Evolutionary conservation across 106 monocot genomes (phyloP), one percentile per base, ranked within the genome.

Genomic region (Platanthera zijinensis): DNA sequence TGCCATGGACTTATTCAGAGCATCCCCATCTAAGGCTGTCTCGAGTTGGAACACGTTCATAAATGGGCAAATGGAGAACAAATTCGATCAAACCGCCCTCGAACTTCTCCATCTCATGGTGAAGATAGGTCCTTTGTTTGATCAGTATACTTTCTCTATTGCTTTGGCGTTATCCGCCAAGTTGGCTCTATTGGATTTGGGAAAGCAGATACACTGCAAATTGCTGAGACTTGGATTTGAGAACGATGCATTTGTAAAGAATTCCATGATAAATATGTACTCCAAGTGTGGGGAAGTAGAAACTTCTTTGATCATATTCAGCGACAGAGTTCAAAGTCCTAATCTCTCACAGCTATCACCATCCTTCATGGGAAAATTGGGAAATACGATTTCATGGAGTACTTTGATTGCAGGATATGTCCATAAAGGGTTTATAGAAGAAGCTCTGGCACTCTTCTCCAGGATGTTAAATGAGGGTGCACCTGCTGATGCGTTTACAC

Each of bases 11-110:
- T 63, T 95, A 61, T 92, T 95, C 47, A 75, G 50, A 47, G 73
- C 14, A 17, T 85, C 85, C 10, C 83, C 92, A 0, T 56, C 45
- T 71, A 67, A 71, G 12, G 87, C 92, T 73, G 82, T 86, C 76
- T 84, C 89, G 39, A 89, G 84, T 72, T 95, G 95, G 95, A 95
- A 95, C 49, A 92, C 89, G 0, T 76, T 95, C 63, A 86, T 95
- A 50, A 86, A 56, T n/a, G 92, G 91, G 56, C 84, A 73, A 50
- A 88, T 89, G 79, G 80, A 75, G 67, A 78, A 72, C 62, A 89
- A 87, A 13, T 75, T 15, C 75, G 78, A 80, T 54, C 67, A 14
- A 66, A 69, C 28, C 8, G 86, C 95, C 17, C 57, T 92, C 39
- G 53, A 81, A 25, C 80, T 87, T 72, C 73, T 95, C 0, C 61